Evolutionary conservation across 2,329 filamentous ascomycete genomes (phyloP).

Genomic region (Juglanconis sp.): DNA sequence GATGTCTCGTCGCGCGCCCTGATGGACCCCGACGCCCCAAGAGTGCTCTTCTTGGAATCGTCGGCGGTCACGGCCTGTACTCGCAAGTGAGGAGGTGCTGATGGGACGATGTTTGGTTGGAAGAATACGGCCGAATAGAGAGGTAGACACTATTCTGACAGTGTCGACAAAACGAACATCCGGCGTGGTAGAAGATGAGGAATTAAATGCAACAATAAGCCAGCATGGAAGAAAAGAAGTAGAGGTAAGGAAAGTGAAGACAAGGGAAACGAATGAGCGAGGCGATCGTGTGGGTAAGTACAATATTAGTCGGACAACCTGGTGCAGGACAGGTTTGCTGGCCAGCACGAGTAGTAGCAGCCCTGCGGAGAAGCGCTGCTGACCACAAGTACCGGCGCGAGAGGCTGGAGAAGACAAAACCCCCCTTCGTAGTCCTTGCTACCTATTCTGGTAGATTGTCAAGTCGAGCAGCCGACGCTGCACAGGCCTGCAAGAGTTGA

Average conservation of each 20-base stretch:
- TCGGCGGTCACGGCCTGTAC: background rate
- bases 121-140: background rate
- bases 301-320: background rate
- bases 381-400: background rate
- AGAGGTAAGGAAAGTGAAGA: background rate
- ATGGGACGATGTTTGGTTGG: background rate
- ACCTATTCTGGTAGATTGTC: background rate
- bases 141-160: background rate
- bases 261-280: background rate
- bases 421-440: background rate
- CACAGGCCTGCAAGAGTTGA: constrained; percentile 3
- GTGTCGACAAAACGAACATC: background rate
- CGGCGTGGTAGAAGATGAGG: no score
- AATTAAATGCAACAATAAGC: no score
- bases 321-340: background rate
- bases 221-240: no score
- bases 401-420: background rate
- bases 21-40: background rate
- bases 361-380: background rate
- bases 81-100: background rate
- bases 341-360: background rate
- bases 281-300: background rate
- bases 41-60: background rate
- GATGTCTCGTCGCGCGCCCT: background rate
- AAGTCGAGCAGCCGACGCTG: background rate